Evolutionary conservation across 1,284 basidiomycete species (phyloP).

Genomic region (Pseudozyma hubeiensis): DNA sequence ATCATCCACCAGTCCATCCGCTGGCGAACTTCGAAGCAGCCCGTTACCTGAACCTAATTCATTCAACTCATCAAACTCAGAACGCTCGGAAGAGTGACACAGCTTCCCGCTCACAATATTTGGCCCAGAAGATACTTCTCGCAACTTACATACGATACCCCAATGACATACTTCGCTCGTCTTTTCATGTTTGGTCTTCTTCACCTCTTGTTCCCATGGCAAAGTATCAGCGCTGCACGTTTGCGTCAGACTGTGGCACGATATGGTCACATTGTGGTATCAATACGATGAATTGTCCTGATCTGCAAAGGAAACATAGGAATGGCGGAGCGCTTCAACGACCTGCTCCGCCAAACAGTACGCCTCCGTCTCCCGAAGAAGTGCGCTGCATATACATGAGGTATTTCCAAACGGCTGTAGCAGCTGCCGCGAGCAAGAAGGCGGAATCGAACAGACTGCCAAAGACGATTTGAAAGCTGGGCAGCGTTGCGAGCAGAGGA

Average conservation of each 20-base stretch:
- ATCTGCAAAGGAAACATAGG: background rate
- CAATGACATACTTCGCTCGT: no score
- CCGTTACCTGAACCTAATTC: slow-evolving; percentile 6
- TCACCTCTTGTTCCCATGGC: no score
- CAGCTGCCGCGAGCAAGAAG: slow-evolving; percentile 67
- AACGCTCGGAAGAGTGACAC: background rate
- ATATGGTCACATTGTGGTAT: no score
- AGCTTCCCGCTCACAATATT: background rate
- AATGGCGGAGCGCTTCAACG: background rate
- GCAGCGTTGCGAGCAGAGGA: slow-evolving; percentile 68
- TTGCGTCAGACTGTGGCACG: no score
- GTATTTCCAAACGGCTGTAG: slow-evolving; percentile 47
- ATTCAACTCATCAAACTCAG: background rate
- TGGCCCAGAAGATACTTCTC: no score
- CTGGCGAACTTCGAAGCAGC: slow-evolving; percentile 8
- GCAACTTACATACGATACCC: no score
- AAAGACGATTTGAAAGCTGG: slow-evolving; percentile 69
- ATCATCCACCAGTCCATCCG: slow-evolving; percentile 1
- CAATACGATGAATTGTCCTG: background rate
- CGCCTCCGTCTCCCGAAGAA: slow-evolving; percentile 38
- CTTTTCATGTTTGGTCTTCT: no score
- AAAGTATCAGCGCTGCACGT: no score
- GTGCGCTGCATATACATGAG: slow-evolving; percentile 35
- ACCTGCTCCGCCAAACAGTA: slow-evolving; percentile 25
- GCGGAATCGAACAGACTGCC: slow-evolving; percentile 69